Evolutionary conservation across 257 asterid species (phyloP).

Genomic region (Forsythia viridissima): DNA sequence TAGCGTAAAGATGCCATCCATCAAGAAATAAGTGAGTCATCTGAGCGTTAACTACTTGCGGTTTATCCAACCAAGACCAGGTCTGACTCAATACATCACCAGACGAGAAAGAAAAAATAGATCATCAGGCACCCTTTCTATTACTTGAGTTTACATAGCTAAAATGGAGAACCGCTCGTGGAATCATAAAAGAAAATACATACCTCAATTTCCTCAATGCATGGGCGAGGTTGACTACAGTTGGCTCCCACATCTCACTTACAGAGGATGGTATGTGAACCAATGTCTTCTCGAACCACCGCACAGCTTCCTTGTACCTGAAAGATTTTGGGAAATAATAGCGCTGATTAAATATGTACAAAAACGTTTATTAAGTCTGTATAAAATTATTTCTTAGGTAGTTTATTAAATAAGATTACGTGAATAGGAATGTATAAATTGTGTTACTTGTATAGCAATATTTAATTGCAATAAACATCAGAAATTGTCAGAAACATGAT

Average conservation of each 20-base stretch:
- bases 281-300: constrained; percentile 94
- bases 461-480: not conserved
- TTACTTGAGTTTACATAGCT: not conserved
- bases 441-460: not conserved
- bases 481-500: not conserved
- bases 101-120: not conserved
- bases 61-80: not conserved
- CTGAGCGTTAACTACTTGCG: not conserved
- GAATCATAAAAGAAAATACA: constrained; percentile 17
- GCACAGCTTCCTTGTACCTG: constrained; percentile 84
- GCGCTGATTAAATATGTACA: not conserved
- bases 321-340: constrained; percentile 23
- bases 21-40: not conserved
- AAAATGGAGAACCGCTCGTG: not conserved
- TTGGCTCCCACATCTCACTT: constrained; percentile 97
- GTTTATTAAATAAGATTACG: too few relatives aligned
- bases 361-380: too few relatives aligned
- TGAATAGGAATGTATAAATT: not conserved
- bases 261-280: constrained; percentile 77
- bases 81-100: not conserved
- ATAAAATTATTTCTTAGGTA: too few relatives aligned
- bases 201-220: constrained; percentile 87
- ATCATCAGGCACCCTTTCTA: constrained; percentile 15
- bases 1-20: not conserved
- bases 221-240: constrained; percentile 95